Conservation (phyloP, 306 rosid species). For the Cajanus cajan region DNA sequence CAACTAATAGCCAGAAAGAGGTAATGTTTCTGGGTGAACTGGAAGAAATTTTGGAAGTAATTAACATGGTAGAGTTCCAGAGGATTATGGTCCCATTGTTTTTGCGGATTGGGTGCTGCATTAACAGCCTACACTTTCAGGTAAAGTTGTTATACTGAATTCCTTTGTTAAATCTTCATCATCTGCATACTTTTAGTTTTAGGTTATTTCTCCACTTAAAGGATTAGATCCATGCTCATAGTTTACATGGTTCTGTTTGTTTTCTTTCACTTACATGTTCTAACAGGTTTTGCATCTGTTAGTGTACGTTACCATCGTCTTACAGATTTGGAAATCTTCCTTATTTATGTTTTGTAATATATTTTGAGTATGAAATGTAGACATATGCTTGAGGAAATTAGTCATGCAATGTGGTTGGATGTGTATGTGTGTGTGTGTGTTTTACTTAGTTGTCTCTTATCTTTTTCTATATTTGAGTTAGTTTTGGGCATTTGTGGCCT, state of each 20-base stretch:
- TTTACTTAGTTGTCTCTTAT: not conserved
- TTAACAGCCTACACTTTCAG: constrained; percentile 86
- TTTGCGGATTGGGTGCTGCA: constrained; percentile 74
- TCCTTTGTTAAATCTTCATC: constrained; percentile 17
- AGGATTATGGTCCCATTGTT: constrained; percentile 82
- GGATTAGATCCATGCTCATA: not conserved
- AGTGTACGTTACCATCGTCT: not conserved
- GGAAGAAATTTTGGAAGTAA: constrained; percentile 86
- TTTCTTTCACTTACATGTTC: not conserved
- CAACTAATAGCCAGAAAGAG: constrained; percentile 70
- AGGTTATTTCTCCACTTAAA: not conserved
- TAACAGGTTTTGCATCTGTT: not conserved
- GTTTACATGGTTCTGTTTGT: not conserved
- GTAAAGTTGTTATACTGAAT: constrained; percentile 36
- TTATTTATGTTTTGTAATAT: not conserved
- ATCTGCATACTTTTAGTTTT: not conserved
- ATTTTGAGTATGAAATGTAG: not conserved
- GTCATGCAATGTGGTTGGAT: not conserved
- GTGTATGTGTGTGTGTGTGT: too few species aligned
- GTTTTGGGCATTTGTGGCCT: not conserved
- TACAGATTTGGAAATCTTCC: not conserved
- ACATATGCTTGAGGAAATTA: not conserved
- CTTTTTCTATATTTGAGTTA: not conserved
- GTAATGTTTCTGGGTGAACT: constrained; percentile 83
- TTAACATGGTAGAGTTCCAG: constrained; percentile 79